phyloP scores from a whole-genome alignment of 352 stramenopile genomes.

The Thalassiosira hispida region DNA sequence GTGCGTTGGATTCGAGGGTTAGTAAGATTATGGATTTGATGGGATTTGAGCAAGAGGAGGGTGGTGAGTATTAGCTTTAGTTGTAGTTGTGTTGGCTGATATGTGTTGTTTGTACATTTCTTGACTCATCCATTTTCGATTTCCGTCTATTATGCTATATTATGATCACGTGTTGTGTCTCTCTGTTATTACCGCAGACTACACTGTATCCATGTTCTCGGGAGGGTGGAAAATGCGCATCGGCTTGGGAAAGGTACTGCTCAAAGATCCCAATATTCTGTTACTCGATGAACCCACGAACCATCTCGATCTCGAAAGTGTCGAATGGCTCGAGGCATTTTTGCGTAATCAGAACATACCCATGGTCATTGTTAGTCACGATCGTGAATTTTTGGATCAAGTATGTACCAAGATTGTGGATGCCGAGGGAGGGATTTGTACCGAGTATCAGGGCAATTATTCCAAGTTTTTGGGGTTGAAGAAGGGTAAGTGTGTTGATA shows the following conservation, averaged over 20 bases:
- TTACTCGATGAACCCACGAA: constrained; percentile 89
- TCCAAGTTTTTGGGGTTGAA: constrained; percentile 95
- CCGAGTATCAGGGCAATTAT: constrained; percentile 98
- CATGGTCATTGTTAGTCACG: constrained; percentile 98
- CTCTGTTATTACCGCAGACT: too few relatives aligned
- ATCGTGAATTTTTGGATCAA: constrained; percentile 99
- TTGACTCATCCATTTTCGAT: too few relatives aligned
- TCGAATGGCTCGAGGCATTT: constrained; percentile 98
- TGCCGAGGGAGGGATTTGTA: constrained; percentile 93
- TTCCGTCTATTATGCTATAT: too few relatives aligned
- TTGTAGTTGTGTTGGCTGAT: background rate
- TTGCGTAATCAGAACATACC: constrained; percentile 95
- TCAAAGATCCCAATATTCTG: constrained; percentile 85
- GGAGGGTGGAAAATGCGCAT: constrained; percentile 92
- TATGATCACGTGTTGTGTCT: too few relatives aligned
- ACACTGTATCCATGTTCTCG: constrained; percentile 84
- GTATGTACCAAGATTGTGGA: constrained; percentile 98
- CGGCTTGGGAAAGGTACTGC: constrained; percentile 86
- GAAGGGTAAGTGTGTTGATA: constrained; percentile 73
- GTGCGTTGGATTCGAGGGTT: constrained; percentile 82
- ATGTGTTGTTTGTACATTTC: background rate
- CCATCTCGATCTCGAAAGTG: constrained; percentile 92
- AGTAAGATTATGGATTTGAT: constrained; percentile 89
- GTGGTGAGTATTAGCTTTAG: constrained; percentile 1
- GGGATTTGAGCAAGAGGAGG: constrained; percentile 85